phyloP scores from a whole-genome alignment of 441 rosid genomes.

The Adansonia rubrostipa region DNA sequence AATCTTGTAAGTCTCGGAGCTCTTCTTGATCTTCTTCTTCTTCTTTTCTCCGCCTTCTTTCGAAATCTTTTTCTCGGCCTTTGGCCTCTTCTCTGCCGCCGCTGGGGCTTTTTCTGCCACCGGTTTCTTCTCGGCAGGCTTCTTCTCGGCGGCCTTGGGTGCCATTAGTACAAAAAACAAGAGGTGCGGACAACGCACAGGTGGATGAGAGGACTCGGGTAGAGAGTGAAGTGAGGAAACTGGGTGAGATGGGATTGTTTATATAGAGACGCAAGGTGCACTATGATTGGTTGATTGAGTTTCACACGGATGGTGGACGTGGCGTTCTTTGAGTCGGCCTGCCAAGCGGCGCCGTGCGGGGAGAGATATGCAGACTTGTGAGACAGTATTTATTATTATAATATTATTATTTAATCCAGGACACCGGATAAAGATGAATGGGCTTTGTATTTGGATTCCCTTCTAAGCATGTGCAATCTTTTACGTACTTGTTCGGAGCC shows the following conservation, averaged over 20 bases:
- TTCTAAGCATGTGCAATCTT: no score
- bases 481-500: no score
- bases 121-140: conserved; percentile 36
- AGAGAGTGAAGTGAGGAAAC: not conserved
- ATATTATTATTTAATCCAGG: not conserved
- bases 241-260: conserved; percentile 3
- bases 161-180: conserved; percentile 35
- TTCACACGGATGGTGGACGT: conserved; percentile 39
- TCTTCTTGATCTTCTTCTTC: conserved; percentile 62
- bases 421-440: not conserved
- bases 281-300: conserved; percentile 31
- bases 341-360: not conserved
- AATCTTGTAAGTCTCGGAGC: conserved; percentile 59
- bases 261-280: conserved; percentile 22
- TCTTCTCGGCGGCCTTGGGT: conserved; percentile 42
- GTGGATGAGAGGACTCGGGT: not conserved
- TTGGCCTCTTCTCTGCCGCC: conserved; percentile 47
- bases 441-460: not conserved
- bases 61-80: not conserved
- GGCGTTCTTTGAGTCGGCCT: not conserved
- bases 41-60: conserved; percentile 57
- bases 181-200: not conserved
- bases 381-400: not conserved
- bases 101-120: conserved; percentile 50
- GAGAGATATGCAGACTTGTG: conserved; percentile 17